Conservation (phyloP, 116 monocot genomes). For the Dioscorea cayenensis region DNA sequence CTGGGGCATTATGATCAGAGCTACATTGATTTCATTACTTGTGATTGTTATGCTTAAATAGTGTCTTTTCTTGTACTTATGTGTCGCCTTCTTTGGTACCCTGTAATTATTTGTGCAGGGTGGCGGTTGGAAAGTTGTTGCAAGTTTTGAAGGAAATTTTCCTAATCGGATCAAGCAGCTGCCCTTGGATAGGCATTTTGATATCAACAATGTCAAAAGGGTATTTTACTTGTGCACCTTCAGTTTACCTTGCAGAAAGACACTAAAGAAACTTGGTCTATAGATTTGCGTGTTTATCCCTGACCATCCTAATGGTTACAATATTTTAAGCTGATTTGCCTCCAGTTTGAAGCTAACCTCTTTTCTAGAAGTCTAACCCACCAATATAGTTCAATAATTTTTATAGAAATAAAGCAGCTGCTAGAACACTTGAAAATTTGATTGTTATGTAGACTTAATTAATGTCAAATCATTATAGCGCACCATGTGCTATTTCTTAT, state of each 20-base stretch:
- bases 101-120: conserved; percentile 29
- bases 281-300: too few species aligned
- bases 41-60: neutral
- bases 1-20: neutral
- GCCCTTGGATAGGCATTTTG: conserved; percentile 92
- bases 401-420: too few species aligned
- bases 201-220: conserved; percentile 98
- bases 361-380: too few species aligned
- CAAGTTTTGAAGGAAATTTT: conserved; percentile 95
- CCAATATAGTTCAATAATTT: too few species aligned
- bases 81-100: neutral
- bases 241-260: neutral
- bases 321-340: too few species aligned
- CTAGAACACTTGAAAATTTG: too few species aligned
- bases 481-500: too few species aligned
- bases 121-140: conserved; percentile 97
- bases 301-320: too few species aligned
- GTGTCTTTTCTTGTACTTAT: neutral
- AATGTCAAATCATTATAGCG: too few species aligned
- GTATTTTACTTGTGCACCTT: conserved; percentile 18
- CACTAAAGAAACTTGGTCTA: too few species aligned
- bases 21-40: neutral
- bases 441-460: too few species aligned
- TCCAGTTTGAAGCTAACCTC: too few species aligned
- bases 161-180: conserved; percentile 93